phyloP scores from a whole-genome alignment of 2,329 filamentous ascomycete genomes.

The Paracoccidioides lutzii region DNA sequence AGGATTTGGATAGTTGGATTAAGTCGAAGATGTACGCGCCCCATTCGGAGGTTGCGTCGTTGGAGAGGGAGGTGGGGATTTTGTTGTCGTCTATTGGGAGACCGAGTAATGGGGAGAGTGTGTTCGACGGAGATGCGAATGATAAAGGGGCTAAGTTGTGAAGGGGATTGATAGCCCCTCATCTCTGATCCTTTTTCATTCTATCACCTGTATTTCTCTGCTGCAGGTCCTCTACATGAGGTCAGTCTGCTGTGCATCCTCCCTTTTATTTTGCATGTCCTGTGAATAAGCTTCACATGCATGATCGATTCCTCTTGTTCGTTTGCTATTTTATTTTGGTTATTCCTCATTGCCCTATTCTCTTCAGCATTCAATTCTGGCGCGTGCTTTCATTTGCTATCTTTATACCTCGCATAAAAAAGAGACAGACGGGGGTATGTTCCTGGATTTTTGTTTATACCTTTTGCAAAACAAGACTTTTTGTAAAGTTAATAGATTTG shows the following conservation, averaged over 20 bases:
- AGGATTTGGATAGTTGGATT: conserved; percentile 35
- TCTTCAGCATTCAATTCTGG: neutral
- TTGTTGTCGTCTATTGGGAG: conserved; percentile 24
- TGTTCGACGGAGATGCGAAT: conserved; percentile 4
- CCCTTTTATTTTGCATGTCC: neutral
- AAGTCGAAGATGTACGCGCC: conserved; percentile 38
- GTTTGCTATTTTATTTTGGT: neutral
- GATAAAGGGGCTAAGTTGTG: conserved; percentile 11
- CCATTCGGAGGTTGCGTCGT: conserved; percentile 33
- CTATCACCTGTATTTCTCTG: neutral
- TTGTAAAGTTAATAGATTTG: neutral
- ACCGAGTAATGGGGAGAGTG: conserved; percentile 4
- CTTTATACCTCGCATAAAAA: neutral
- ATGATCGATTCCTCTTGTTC: no score
- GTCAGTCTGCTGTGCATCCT: no score
- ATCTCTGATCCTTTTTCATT: neutral
- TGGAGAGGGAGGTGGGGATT: conserved; percentile 36
- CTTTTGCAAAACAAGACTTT: neutral
- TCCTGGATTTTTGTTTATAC: neutral
- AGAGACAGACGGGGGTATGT: neutral
- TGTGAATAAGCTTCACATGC: neutral
- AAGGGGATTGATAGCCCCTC: neutral
- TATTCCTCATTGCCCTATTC: neutral
- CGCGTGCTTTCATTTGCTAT: neutral
- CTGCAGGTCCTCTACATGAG: neutral